A percentile compares a stretch with the other conserved stretches of the same genome.
Evolutionary conservation across 2,329 filamentous ascomycete species (phyloP).

Genomic region (Alternaria brassicae): DNA sequence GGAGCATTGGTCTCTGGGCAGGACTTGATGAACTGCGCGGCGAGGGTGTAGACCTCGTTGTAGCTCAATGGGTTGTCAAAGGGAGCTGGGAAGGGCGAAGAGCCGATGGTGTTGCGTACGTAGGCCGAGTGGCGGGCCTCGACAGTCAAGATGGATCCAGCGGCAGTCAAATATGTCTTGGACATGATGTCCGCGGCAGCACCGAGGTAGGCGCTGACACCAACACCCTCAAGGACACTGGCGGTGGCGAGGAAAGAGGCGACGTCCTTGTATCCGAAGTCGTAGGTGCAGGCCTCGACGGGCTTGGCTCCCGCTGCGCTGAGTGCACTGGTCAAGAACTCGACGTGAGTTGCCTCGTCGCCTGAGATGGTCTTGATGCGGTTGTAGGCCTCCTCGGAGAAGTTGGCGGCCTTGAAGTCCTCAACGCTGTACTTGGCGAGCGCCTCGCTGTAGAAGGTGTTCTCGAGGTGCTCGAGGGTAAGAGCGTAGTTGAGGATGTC

Average conservation of each 20-base stretch:
- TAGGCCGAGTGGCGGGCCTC: slow-evolving; percentile 71
- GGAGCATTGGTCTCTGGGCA: slow-evolving; percentile 63
- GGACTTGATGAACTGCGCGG: slow-evolving; percentile 65
- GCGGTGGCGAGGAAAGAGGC: slow-evolving; percentile 61
- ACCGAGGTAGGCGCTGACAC: slow-evolving; percentile 67
- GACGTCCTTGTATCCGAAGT: slow-evolving; percentile 59
- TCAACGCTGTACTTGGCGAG: slow-evolving; percentile 61
- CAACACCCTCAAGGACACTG: slow-evolving; percentile 63
- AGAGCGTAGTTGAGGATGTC: slow-evolving; percentile 55
- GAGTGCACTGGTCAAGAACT: slow-evolving; percentile 59
- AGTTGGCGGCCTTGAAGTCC: slow-evolving; percentile 37
- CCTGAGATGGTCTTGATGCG: slow-evolving; percentile 63
- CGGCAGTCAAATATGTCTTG: slow-evolving; percentile 66
- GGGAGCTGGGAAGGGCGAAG: slow-evolving; percentile 64
- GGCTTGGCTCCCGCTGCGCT: slow-evolving; percentile 57
- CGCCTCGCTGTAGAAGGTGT: slow-evolving; percentile 68
- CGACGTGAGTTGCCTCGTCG: slow-evolving; percentile 67
- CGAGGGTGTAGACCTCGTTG: slow-evolving; percentile 70
- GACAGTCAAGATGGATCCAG: slow-evolving; percentile 69
- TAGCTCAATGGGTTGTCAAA: slow-evolving; percentile 67
- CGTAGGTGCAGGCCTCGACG: slow-evolving; percentile 63
- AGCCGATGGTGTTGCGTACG: slow-evolving; percentile 59
- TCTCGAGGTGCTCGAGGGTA: slow-evolving; percentile 60
- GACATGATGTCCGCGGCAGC: slow-evolving; percentile 66
- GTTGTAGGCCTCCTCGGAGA: slow-evolving; percentile 60